Percentiles rank a stretch among this genome's conserved stretches.
Conservation (phyloP, 768 basidiomycete genomes). For the Mycena rosella region DNA sequence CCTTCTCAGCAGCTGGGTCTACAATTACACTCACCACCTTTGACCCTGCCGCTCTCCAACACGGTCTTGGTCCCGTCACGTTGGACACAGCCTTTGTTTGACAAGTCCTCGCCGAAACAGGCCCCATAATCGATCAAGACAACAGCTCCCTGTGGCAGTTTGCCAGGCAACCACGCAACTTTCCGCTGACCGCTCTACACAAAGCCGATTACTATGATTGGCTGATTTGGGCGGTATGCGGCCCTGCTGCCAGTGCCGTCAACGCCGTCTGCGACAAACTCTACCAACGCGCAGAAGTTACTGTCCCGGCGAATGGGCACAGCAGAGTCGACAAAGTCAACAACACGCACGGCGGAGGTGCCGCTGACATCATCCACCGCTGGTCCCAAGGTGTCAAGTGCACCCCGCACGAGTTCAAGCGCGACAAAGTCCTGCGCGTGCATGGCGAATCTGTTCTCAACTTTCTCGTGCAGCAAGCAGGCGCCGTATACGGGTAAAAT, state of each 20-base stretch:
- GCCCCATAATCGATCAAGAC: not conserved
- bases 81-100: conserved; percentile 5
- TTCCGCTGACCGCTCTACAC: not conserved
- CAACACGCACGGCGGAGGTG: not conserved
- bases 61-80: not conserved
- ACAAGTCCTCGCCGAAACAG: not conserved
- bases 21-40: not conserved
- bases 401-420: conserved; percentile 24
- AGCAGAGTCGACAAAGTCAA: conserved; percentile 10
- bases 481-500: not conserved
- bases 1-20: not conserved
- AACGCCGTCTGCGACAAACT: conserved; percentile 22
- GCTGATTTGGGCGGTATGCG: conserved; percentile 10
- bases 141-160: conserved; percentile 14
- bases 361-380: conserved; percentile 13
- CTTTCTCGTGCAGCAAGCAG: conserved; percentile 13
- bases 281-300: not conserved
- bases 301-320: not conserved
- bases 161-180: not conserved
- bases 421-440: conserved; percentile 13
- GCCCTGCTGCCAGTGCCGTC: conserved; percentile 17
- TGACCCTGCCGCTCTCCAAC: conserved; percentile 9
- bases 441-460: conserved; percentile 5
- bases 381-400: not conserved
- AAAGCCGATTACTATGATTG: conserved; percentile 18